Evolutionary conservation across 2,329 filamentous ascomycete species (phyloP).

Genomic region (Venturia effusa): DNA sequence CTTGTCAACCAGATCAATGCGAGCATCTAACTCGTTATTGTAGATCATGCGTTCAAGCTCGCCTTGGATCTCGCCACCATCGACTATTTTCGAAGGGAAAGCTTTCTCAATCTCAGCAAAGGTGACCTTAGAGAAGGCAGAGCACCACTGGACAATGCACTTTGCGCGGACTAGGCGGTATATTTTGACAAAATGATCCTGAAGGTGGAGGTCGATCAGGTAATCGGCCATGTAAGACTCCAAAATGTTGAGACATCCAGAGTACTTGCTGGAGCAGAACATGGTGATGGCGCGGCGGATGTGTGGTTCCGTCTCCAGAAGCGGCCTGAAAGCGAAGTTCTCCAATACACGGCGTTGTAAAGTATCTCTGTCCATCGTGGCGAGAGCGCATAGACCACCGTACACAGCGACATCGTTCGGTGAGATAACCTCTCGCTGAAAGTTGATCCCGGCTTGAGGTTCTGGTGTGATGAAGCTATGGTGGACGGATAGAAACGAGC

Average conservation of each 20-base stretch:
- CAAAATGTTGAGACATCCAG: slow-evolving; percentile 69
- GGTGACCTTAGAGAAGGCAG: slow-evolving; percentile 80
- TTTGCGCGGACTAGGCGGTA: slow-evolving; percentile 73
- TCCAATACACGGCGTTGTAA: slow-evolving; percentile 70
- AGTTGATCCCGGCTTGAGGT: slow-evolving; percentile 37
- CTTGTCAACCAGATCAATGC: slow-evolving; percentile 74
- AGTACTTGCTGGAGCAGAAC: slow-evolving; percentile 86
- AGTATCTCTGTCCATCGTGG: slow-evolving; percentile 72
- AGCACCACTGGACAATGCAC: slow-evolving; percentile 86
- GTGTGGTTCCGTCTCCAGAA: slow-evolving; percentile 87
- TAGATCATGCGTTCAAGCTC: slow-evolving; percentile 76
- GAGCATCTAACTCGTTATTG: slow-evolving; percentile 57
- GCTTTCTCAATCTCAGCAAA: slow-evolving; percentile 66
- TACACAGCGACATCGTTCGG: slow-evolving; percentile 88
- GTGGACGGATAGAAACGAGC: slow-evolving; percentile 56
- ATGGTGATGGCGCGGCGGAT: slow-evolving; percentile 81
- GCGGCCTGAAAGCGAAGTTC: slow-evolving; percentile 74
- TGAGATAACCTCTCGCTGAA: slow-evolving; percentile 61
- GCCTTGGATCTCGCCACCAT: slow-evolving; percentile 45
- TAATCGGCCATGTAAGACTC: slow-evolving; percentile 77
- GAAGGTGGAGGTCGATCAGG: slow-evolving; percentile 78
- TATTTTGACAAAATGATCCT: slow-evolving; percentile 58
- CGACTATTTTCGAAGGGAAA: slow-evolving; percentile 44
- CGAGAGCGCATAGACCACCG: slow-evolving; percentile 79
- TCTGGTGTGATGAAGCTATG: slow-evolving; percentile 31